Percentiles rank a stretch among this genome's conserved stretches.
Conservation (phyloP, 257 asterid genomes). For the Vinca minor region DNA sequence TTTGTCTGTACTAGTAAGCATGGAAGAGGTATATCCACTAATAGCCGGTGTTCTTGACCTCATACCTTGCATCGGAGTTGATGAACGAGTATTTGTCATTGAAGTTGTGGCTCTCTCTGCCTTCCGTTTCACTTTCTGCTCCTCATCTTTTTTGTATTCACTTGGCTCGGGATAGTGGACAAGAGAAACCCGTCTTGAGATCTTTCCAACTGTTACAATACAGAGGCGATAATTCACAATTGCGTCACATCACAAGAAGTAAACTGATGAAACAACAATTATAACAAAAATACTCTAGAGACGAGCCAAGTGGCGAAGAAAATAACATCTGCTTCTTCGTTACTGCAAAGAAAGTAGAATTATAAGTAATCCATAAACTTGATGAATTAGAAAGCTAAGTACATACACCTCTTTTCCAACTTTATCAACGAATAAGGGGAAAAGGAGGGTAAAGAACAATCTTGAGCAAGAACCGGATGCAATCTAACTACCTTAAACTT, state of each 20-base stretch:
- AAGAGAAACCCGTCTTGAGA: slow-evolving; percentile 46
- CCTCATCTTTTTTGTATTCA: slow-evolving; percentile 32
- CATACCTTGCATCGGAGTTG: slow-evolving; percentile 41
- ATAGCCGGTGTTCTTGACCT: slow-evolving; percentile 28
- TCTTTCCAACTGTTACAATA: slow-evolving; percentile 53
- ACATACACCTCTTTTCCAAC: background rate
- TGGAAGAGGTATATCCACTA: slow-evolving; percentile 34
- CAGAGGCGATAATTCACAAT: background rate
- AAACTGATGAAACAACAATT: background rate
- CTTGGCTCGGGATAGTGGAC: slow-evolving; percentile 57
- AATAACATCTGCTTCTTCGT: background rate
- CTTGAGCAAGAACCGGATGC: background rate
- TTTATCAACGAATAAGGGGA: background rate
- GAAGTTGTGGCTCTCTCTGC: slow-evolving; percentile 38
- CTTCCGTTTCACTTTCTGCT: slow-evolving; percentile 16
- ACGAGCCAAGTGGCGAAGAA: background rate
- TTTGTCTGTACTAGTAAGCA: slow-evolving; percentile 34
- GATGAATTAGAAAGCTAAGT: background rate
- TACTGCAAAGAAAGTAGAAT: background rate
- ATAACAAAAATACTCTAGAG: background rate
- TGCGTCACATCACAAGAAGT: background rate
- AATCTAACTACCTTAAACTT: background rate
- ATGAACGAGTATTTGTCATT: slow-evolving; percentile 27
- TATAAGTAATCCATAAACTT: background rate
- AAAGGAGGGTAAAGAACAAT: background rate